Base-by-base conservation (phyloP, 176 grass and related monocot genomes). In the Leersia perrieri region DNA sequence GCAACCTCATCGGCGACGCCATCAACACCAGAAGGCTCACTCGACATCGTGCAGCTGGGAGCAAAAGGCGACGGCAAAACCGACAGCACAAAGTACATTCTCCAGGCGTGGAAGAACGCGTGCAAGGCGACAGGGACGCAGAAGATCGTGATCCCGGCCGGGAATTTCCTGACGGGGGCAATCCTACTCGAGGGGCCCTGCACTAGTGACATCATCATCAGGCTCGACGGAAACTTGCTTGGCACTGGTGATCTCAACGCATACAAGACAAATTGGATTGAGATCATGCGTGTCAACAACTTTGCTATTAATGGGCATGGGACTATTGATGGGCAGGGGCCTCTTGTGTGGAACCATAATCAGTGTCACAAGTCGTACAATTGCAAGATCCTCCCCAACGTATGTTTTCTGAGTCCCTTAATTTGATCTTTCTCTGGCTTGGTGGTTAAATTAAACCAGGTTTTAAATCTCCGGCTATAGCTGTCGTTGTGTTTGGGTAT, bases 191-290 rank as follows among this genome's bases (percentile, higher is more conserved):
- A 9, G 36, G 94, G 90, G 1, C 94, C 94, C 27, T 97, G 86
- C 90, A 97, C 74, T 14, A 60, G 80, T 72, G 38, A 39, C 66
- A 82, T 89, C 60, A 75, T 77, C 74, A 66, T 97, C 72, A 75
- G 73, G 7, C 83, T 97, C 6, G 77, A 89, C 75, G 94, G 90
- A 53, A 83, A 75, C 41, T 77, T 96, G 1, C 63, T 90, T 35
- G 91, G 90, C 60, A 87, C 83, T 25, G 82, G 83, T 29, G 73
- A 97, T 66, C 91, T 97, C 29, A 32, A 15, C 58, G 39, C 34
- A 15, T 91, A 84, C 80, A 71, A 75, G 51, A 45, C 14, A 12
- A 89, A 97, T 71, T 93, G 88, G 91, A 87, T 97, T 80, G 88
- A 91, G 72, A 8, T 93, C 18, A 7, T 66, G 62, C 65, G 44